These are phyloP conservation scores for Oenanthe javanica DNA, from an alignment of 140 eudicot species.

Conservation along the genomic window DNA sequence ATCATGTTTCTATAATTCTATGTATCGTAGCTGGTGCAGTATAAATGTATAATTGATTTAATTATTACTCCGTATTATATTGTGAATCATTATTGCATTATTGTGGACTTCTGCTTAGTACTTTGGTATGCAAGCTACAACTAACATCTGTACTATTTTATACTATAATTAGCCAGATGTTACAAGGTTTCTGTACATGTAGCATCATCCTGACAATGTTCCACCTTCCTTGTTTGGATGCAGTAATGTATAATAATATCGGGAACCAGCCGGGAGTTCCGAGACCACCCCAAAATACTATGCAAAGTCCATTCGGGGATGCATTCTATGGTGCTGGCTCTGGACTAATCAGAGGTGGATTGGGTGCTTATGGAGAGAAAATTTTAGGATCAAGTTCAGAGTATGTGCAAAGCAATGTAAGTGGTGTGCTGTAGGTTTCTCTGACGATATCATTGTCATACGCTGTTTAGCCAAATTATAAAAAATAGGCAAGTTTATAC, in stretches of 20 bases:
- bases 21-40: background rate
- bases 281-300: slow-evolving; percentile 23
- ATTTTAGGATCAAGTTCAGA: slow-evolving; percentile 57
- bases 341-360: slow-evolving; percentile 49
- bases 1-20: background rate
- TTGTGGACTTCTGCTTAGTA: background rate
- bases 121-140: background rate
- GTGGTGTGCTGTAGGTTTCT: slow-evolving; percentile 7
- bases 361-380: slow-evolving; percentile 59
- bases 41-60: background rate
- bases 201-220: background rate
- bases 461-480: background rate
- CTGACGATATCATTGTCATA: background rate
- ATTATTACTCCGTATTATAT: background rate
- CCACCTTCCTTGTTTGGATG: background rate
- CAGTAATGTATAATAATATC: slow-evolving; percentile 16
- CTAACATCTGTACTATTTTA: background rate
- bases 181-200: background rate
- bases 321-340: slow-evolving; percentile 47
- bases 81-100: background rate
- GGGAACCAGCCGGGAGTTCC: slow-evolving; percentile 12
- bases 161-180: background rate
- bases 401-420: slow-evolving; percentile 59
- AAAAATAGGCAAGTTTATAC: background rate
- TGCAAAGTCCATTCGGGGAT: slow-evolving; percentile 41